Conservation (phyloP, 2,329 filamentous ascomycete genomes). For the Elsinoe perseae region DNA sequence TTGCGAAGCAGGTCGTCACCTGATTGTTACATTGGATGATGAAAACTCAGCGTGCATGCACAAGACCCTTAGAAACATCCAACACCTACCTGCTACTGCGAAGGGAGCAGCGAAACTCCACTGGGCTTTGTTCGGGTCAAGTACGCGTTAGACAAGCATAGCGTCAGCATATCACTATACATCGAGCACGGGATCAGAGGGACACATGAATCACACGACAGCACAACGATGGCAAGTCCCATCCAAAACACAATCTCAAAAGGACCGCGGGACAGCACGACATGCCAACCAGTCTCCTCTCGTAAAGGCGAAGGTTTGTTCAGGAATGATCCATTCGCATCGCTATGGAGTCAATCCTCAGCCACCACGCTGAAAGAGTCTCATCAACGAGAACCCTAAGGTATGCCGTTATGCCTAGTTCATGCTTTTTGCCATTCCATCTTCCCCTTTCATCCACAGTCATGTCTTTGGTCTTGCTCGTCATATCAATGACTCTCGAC, state of each 20-base stretch:
- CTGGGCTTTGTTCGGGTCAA: too few species aligned
- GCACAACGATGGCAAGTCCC: background rate
- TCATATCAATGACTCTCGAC: slow-evolving; percentile 18
- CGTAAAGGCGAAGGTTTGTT: slow-evolving; percentile 38
- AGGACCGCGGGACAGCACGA: background rate
- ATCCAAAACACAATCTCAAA: background rate
- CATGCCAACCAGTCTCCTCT: background rate
- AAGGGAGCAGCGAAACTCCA: too few species aligned
- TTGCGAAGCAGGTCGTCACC: too few species aligned
- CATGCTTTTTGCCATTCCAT: slow-evolving; percentile 15
- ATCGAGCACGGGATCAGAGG: too few species aligned
- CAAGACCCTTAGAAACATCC: too few species aligned
- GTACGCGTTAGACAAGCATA: background rate
- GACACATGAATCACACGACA: background rate
- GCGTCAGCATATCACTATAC: too few species aligned
- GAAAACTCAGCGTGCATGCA: too few species aligned
- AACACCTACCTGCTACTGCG: too few species aligned
- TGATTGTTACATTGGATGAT: too few species aligned
- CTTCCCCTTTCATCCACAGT: slow-evolving; percentile 14
- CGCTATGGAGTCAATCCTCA: slow-evolving; percentile 41
- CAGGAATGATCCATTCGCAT: slow-evolving; percentile 43
- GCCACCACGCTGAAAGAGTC: slow-evolving; percentile 45
- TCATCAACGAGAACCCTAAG: slow-evolving; percentile 11
- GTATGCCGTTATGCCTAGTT: slow-evolving; percentile 14
- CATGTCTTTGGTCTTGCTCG: slow-evolving; percentile 16